Evolutionary conservation across 768 basidiomycete species (phyloP), one percentile per base, ranked within the genome.

Genomic region (Megacollybia marginata): DNA sequence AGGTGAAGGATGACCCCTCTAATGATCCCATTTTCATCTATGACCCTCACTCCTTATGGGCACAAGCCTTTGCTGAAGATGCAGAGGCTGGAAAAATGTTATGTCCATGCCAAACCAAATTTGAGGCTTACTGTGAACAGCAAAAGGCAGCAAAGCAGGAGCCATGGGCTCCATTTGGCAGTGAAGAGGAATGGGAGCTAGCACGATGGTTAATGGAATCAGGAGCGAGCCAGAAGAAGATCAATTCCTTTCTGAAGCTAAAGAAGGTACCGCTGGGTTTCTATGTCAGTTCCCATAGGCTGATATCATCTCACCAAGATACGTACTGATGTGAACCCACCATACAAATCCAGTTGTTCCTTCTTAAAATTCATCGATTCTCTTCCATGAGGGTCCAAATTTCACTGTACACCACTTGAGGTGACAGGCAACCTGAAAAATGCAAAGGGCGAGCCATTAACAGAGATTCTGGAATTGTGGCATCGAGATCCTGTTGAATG

Each of bases 161-260:
- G 13, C 52, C 54, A n/a, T 65, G 59, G 58, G 54, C 54, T 4
- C 66, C 68, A 2, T 71, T 69, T 49, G 53, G 53, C 12, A 55
- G 49, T 34, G 44, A 55, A 31, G 66, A 65, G 8, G 64, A 71
- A 20, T 69, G 66, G 59, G 62, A 65, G 40, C 47, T 71, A 2
- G 70, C 57, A 1, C 40, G 50, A n/a, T 71, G 63, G 67, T 46
- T 72, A 23, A 58, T 62, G 36, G 52, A 46, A 1, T 48, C 54
- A 13, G 59, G 59, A 40, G 52, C 60, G 5, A 58, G 68, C 7
- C 56, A 68, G 16, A 60, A 46, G 1, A 56, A 63, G 46, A 66
- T 62, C 0, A 55, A 70, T 34, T 47, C 57, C 6, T 69, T 67
- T 44, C 53, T 71, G 15, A 64, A 65, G 32, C 50, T 69, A 3